phyloP scores from a whole-genome alignment of 805 yeast species.

The Lachancea kluyveri region DNA sequence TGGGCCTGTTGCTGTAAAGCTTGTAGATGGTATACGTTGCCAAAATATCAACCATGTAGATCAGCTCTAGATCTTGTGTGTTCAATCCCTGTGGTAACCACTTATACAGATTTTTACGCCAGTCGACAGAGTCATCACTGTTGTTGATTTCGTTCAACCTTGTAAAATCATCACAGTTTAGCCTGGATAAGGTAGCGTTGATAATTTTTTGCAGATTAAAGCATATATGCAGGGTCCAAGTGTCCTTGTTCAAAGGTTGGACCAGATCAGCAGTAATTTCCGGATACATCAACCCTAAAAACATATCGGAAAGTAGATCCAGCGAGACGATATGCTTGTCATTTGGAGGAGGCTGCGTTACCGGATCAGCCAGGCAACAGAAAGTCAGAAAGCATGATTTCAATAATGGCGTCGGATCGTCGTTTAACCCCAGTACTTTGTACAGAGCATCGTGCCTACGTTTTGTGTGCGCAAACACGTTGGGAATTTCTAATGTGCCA shows the following conservation, averaged over 20 bases:
- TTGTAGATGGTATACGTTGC: slow-evolving; percentile 40
- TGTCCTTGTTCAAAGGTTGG: slow-evolving; percentile 2
- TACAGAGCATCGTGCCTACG: slow-evolving; percentile 21
- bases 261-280: slow-evolving; percentile 17
- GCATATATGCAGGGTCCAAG: slow-evolving; percentile 22
- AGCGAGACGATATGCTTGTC: slow-evolving; percentile 49
- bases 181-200: slow-evolving; percentile 15
- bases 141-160: slow-evolving; percentile 17
- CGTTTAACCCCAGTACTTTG: slow-evolving; percentile 13
- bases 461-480: slow-evolving; percentile 19
- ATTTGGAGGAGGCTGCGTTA: slow-evolving; percentile 62
- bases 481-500: slow-evolving; percentile 15
- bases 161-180: slow-evolving; percentile 25
- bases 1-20: slow-evolving; percentile 32
- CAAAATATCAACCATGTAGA: slow-evolving; percentile 41
- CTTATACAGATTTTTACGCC: slow-evolving; percentile 31
- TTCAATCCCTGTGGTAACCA: slow-evolving; percentile 32
- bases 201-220: slow-evolving; percentile 28
- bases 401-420: slow-evolving; percentile 18
- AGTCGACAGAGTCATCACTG: slow-evolving; percentile 18
- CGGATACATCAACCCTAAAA: slow-evolving; percentile 37
- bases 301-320: slow-evolving; percentile 46
- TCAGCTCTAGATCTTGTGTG: slow-evolving; percentile 37
- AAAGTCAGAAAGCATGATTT: slow-evolving; percentile 24
- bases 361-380: slow-evolving; percentile 48